These are phyloP conservation scores for Leersia perrieri DNA, from an alignment of 176 grass and related monocot genomes.

Conservation along the genomic window DNA sequence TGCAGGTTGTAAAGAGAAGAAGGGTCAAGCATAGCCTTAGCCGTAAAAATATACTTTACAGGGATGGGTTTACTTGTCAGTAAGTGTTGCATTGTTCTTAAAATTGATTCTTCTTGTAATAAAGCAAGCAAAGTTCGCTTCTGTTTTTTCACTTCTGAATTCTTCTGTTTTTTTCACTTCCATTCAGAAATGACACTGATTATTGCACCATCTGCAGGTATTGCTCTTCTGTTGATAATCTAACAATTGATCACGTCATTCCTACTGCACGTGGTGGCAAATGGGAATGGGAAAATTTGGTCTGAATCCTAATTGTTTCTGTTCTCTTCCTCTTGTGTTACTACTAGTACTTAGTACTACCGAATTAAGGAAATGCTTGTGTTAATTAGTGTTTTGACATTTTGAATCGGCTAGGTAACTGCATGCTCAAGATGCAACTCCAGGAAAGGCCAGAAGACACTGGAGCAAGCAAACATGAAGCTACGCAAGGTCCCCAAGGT, in stretches of 20 bases:
- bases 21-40: slow-evolving; percentile 73
- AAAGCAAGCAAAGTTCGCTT: background rate
- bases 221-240: slow-evolving; percentile 69
- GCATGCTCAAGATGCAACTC: slow-evolving; percentile 91
- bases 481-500: slow-evolving; percentile 76
- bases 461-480: slow-evolving; percentile 78
- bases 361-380: too few relatives aligned
- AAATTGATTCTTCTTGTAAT: background rate
- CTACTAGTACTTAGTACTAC: too few relatives aligned
- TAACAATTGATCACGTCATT: slow-evolving; percentile 96
- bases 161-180: background rate
- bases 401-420: slow-evolving; percentile 62
- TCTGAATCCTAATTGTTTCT: background rate
- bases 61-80: slow-evolving; percentile 91
- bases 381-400: background rate
- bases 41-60: slow-evolving; percentile 76
- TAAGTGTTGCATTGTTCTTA: slow-evolving; percentile 48
- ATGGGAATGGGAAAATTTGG: slow-evolving; percentile 98
- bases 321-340: background rate
- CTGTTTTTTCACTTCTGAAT: background rate
- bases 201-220: slow-evolving; percentile 51
- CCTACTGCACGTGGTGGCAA: slow-evolving; percentile 77
- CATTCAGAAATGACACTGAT: background rate
- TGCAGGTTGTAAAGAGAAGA: slow-evolving; percentile 83
- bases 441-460: slow-evolving; percentile 81